A percentile compares a stretch with the other conserved stretches of the same genome.
Conservation (phyloP, 2,329 filamentous ascomycete species). For the Dactylellina leptospora region DNA sequence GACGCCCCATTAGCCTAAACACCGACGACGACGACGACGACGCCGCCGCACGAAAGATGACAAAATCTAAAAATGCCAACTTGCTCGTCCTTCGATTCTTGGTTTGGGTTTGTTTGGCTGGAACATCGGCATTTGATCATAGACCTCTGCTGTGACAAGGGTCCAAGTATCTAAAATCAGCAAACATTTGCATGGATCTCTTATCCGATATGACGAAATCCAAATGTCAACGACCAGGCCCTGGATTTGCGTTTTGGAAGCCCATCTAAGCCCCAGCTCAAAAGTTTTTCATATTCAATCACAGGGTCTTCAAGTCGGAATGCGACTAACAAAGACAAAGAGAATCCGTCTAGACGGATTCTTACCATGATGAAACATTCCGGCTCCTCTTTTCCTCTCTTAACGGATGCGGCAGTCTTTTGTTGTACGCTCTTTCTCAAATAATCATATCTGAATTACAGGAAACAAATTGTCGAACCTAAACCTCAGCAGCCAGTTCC, state of each 20-base stretch:
- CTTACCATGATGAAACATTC: not conserved
- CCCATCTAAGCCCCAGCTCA: constrained; percentile 34
- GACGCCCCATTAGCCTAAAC: constrained; percentile 41
- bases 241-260: constrained; percentile 13
- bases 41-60: constrained; percentile 29
- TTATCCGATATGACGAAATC: constrained; percentile 52
- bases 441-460: not conserved
- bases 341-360: not conserved
- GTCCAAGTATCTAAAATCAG: constrained; percentile 37
- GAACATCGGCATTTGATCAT: constrained; percentile 34
- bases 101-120: constrained; percentile 13
- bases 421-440: not conserved
- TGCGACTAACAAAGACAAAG: constrained; percentile 2
- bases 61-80: constrained; percentile 40
- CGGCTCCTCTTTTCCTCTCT: not conserved
- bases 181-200: constrained; percentile 34
- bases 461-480: not conserved
- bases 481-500: not conserved
- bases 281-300: constrained; percentile 17
- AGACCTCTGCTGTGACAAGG: constrained; percentile 3
- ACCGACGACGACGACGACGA: constrained; percentile 4
- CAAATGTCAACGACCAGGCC: constrained; percentile 38
- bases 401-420: too few species aligned
- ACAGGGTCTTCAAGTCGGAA: constrained; percentile 10
- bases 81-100: constrained; percentile 16